phyloP scores from a whole-genome alignment of 805 yeast genomes.

The Hanseniaspora lindneri region DNA sequence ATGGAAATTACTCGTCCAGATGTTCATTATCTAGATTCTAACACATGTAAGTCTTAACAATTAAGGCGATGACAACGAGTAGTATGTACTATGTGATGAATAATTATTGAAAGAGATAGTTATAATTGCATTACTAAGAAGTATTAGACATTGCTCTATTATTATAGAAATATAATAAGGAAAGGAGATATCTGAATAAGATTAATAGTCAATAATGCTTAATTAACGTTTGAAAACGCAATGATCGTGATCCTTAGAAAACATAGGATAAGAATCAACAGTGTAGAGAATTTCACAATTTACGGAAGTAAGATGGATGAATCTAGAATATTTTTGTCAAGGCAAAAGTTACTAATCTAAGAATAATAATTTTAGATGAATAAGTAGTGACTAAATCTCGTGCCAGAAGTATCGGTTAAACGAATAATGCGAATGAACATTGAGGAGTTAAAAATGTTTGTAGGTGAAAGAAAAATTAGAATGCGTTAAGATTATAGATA shows the following conservation, averaged over 20 bases:
- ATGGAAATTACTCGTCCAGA: slow-evolving; percentile 4
- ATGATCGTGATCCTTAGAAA: slow-evolving; percentile 6
- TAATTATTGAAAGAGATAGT: background rate
- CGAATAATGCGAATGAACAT: slow-evolving; percentile 5
- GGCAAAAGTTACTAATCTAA: background rate
- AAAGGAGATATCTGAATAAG: background rate
- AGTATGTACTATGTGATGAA: background rate
- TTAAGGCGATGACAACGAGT: background rate
- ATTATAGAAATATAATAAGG: background rate
- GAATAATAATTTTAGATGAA: background rate
- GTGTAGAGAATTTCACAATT: slow-evolving; percentile 11
- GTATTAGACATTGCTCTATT: background rate
- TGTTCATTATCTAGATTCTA: background rate
- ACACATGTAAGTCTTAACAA: background rate
- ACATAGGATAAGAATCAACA: slow-evolving; percentile 1
- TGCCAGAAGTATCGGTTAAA: slow-evolving; percentile 14
- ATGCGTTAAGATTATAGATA: background rate
- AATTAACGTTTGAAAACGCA: slow-evolving; percentile 2
- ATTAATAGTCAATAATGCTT: background rate
- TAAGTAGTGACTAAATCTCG: slow-evolving; percentile 5
- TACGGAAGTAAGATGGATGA: slow-evolving; percentile 7
- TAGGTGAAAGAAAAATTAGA: background rate
- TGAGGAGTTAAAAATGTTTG: slow-evolving; percentile 8
- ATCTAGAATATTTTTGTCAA: background rate
- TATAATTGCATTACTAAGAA: background rate